Base-by-base conservation (phyloP, 768 basidiomycete genomes). In the Amanita rubescens region DNA sequence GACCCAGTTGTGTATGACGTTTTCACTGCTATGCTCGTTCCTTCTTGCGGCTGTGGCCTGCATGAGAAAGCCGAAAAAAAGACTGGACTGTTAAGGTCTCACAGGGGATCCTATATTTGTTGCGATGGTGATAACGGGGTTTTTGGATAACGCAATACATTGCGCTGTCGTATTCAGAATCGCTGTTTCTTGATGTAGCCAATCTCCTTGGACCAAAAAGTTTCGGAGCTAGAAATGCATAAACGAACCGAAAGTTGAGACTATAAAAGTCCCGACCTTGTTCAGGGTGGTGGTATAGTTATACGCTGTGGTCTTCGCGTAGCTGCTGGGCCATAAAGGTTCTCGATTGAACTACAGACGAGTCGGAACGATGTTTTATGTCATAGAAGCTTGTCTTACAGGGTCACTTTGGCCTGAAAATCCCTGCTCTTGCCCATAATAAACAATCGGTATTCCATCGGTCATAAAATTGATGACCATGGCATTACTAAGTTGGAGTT, bases 391-490 rank as follows among this genome's bases (percentile, higher is more conserved):
- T 20, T 35, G 27, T 60, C 76, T 59, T 65, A 87, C 84, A 33
- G 88, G 88, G 60, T 90, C 87, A 7, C 65, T 67, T 60, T 67
- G 69, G 32, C 88, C 89, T 52, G 67, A 70, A 64, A 87, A 84
- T 37, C 74, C 69, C 63, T 90, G 88, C 60, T 90, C 89, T 67
- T 87, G 86, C 1, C 89, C 88, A 56, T 88, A 87, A 64, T 90
- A 91, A 10, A 88, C 78, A 55, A 90, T 81, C 0, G 89, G 88
- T 58, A 89, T 87, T n/a, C 88, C 87, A 55, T 90, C 88, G 46
- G 79, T 78, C 79, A 90, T 81, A 66, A 87, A 90, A 54, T 71
- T 82, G 60, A 85, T 80, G 8, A 80, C 69, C 81, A 90, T 82
- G 12, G 86, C 84, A 64, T 90, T 90, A 60, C 82, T 85, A 41